Base-by-base conservation (phyloP, 257 asterid genomes). In the Echium plantagineum region DNA sequence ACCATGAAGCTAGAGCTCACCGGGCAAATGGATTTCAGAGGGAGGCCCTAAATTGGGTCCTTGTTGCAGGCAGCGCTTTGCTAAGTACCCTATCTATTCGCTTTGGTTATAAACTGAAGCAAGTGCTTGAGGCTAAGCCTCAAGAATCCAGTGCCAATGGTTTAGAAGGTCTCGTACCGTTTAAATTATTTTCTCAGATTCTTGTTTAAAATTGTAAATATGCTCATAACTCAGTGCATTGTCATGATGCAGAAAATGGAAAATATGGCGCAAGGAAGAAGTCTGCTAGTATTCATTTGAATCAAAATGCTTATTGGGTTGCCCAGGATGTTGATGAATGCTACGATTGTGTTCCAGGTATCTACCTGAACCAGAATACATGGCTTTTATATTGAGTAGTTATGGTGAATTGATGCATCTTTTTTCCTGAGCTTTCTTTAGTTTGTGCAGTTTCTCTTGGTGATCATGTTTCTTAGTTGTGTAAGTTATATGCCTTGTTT, bases 101-200 rank as follows among this genome's bases (percentile, higher is more conserved):
- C 71, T 76, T 89, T 30, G 96, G 95, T 52, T 89, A 72, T 72
- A 89, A 83, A 80, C 77, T 89, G 77, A 85, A 85, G 80, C 95
- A 83, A 75, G 79, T 75, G 65, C 76, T 77, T 59, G 95, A 89
- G 68, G 72, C 80, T 62, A 85, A 78, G 64, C 86, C 68, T 59
- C 66, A 63, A 18, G 77, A 77, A 68, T 68, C 35, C 69, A 69
- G 63, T 61, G 70, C 74, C 70, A 76, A 67, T 66, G 71, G 58
- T 64, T 65, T 56, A 17, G 80, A 80, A 80, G 95, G 96, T 85
- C 60, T 60, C 59, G 32, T 66, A 52, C 18, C 55, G 19, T 63
- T 61, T 57, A 53, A 62, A 38, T 46, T 10, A 3, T n/a, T 16
- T 21, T 55, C 8, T 57, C 9, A 30, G 16, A 52, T 26, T 55